Base-by-base conservation (phyloP, 805 yeast genomes). In the Cephaloascus albidus region DNA sequence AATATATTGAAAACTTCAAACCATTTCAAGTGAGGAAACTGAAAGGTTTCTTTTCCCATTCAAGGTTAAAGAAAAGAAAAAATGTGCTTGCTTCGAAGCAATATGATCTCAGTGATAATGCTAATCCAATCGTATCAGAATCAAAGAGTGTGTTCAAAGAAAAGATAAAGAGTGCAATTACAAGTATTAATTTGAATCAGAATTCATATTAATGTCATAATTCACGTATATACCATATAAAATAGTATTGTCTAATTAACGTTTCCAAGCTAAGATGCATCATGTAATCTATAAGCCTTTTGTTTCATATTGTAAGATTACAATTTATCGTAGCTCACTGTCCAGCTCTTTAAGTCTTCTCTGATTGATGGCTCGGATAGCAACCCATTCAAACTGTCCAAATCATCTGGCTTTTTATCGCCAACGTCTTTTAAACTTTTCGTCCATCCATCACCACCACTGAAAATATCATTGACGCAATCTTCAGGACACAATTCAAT, bases 381-480 rank as follows among this genome's bases (percentile, higher is more conserved):
- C n/a, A 39, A 19, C 16, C 30, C 39, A 31, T 20, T 34, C 18
- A 30, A 18, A 26, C 37, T 33, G 18, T 40, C 42, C 23, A 26
- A 12, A 19, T 33, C n/a, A 12, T 20, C 14, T 14, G 26, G 26
- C 10, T 14, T 18, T 23, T 20, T 26, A 26, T 32, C 33, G 3
- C 36, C 27, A 5, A 18, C n/a, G 4, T 12, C 15, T 10, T 15
- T 20, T 31, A 8, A 17, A 16, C 8, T 36, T 33, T 35, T 36
- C 20, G 17, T 38, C 41, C 15, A 80, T 2, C 87, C 93, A 38
- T 75, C 73, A 1, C 85, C 84, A 23, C 85, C 83, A 20, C 73
- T 69, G 41, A 85, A 72, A 2, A 89, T 82, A 55, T 86, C 94
- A 26, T 78, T 77, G 10, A 88, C 69, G 45, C 89, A 76, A 42